A percentile compares a stretch with the other conserved stretches of the same genome.
These are phyloP conservation scores for Zasmidium citrigriseum DNA, from an alignment of 2,329 filamentous ascomycete species.

Conservation along the genomic window DNA sequence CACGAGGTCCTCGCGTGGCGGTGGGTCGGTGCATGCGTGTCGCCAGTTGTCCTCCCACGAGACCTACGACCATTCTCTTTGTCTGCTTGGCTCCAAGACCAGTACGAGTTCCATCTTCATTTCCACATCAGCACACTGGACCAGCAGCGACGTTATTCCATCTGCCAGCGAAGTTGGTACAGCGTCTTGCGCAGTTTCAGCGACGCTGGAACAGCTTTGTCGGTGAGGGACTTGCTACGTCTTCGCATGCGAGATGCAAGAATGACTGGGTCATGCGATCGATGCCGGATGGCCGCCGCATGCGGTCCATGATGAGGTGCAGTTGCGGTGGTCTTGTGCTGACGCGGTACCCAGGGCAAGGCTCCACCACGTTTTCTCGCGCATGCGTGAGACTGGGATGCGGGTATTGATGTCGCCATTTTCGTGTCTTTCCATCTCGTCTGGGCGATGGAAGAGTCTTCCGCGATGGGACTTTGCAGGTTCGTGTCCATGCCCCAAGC, in stretches of 20 bases:
- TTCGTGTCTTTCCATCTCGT: neutral
- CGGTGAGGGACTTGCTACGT: neutral
- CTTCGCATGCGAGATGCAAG: neutral
- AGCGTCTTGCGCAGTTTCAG: neutral
- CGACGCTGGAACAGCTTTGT: neutral
- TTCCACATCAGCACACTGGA: neutral
- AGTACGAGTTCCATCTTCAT: neutral
- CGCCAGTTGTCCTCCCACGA: neutral
- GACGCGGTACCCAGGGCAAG: neutral
- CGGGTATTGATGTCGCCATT: neutral
- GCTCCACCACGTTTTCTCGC: neutral
- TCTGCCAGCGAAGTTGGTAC: neutral
- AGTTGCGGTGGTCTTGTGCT: neutral
- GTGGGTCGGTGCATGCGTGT: slow-evolving; percentile 4
- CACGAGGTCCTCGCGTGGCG: slow-evolving; percentile 19
- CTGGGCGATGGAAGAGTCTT: too few relatives aligned
- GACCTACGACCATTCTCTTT: neutral
- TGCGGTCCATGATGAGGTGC: neutral
- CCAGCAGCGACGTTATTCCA: neutral
- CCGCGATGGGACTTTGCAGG: too few relatives aligned
- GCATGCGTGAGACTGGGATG: neutral
- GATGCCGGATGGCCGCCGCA: neutral
- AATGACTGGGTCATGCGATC: neutral
- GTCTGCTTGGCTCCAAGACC: neutral
- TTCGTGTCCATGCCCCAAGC: too few relatives aligned